Conservation (phyloP, 805 yeast genomes). For the Lipomyces yamadae region DNA sequence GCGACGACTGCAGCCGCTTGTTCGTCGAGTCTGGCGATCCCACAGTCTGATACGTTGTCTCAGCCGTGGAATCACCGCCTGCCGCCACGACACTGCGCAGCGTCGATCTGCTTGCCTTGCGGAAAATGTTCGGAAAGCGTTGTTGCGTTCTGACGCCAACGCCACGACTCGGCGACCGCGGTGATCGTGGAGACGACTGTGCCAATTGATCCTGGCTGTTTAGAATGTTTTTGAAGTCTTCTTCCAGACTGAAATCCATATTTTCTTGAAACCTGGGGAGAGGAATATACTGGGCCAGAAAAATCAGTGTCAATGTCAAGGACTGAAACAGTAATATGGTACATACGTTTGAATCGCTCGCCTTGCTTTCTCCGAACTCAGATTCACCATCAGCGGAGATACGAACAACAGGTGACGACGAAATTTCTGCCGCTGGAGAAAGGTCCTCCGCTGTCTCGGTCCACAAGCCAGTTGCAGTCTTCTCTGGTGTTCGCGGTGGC, state of each 20-base stretch:
- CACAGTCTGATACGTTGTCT: slow-evolving; percentile 7
- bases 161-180: slow-evolving; percentile 19
- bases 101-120: slow-evolving; percentile 26
- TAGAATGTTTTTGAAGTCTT: slow-evolving; percentile 36
- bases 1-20: slow-evolving; percentile 15
- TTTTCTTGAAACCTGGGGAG: slow-evolving; percentile 4
- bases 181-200: slow-evolving; percentile 14
- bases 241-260: slow-evolving; percentile 36
- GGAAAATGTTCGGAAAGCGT: slow-evolving; percentile 21
- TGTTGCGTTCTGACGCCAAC: slow-evolving; percentile 24
- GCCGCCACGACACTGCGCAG: slow-evolving; percentile 16
- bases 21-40: slow-evolving; percentile 2
- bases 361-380: neutral
- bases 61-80: slow-evolving; percentile 17
- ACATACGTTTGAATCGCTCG: neutral
- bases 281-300: neutral
- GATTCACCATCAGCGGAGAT: neutral
- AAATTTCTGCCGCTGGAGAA: neutral
- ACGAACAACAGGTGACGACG: neutral
- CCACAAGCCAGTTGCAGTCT: neutral
- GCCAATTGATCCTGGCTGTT: slow-evolving; percentile 18
- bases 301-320: neutral
- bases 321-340: neutral
- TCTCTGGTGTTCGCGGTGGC: neutral
- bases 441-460: neutral